Evolutionary conservation across 2,329 filamentous ascomycete species (phyloP).

Genomic region (Fusarium nurragi): DNA sequence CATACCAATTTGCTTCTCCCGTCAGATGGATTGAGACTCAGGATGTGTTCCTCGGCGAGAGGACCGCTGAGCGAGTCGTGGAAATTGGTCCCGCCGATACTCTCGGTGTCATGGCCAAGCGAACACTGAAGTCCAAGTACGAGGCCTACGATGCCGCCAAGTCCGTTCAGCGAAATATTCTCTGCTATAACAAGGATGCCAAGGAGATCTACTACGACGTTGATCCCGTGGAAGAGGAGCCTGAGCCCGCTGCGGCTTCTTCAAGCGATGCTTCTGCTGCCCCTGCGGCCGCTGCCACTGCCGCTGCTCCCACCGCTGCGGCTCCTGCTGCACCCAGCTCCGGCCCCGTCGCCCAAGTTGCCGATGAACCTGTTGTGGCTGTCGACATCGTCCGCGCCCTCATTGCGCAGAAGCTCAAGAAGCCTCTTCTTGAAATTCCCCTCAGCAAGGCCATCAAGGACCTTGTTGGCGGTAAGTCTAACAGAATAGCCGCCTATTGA

Average conservation of each 20-base stretch:
- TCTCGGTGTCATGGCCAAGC: slow-evolving; percentile 95
- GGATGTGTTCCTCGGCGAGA: slow-evolving; percentile 98
- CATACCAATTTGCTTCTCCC: slow-evolving; percentile 98
- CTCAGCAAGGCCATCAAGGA: slow-evolving; percentile 98
- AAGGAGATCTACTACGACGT: slow-evolving; percentile 99
- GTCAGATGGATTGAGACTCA: slow-evolving; percentile 99
- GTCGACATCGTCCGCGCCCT: slow-evolving; percentile 89
- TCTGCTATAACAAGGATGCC: slow-evolving; percentile 99
- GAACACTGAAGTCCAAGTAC: slow-evolving; percentile 95
- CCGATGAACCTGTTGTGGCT: slow-evolving; percentile 87
- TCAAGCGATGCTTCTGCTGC: slow-evolving; percentile 61
- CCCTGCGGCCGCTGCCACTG: slow-evolving; percentile 62
- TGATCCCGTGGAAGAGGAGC: slow-evolving; percentile 92
- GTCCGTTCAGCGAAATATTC: slow-evolving; percentile 94
- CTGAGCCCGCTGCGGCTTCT: slow-evolving; percentile 66
- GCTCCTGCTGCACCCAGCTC: slow-evolving; percentile 73
- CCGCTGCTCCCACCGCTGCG: slow-evolving; percentile 65
- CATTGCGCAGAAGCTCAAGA: slow-evolving; percentile 98
- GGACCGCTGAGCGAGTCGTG: slow-evolving; percentile 95
- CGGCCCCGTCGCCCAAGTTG: slow-evolving; percentile 86
- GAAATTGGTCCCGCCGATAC: slow-evolving; percentile 98
- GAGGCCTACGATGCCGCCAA: slow-evolving; percentile 98
- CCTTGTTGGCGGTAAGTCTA: slow-evolving; percentile 87
- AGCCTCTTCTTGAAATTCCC: slow-evolving; percentile 86
- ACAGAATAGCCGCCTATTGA: background rate